Conservation (phyloP, 2,329 filamentous ascomycete species). For the Neopestalotiopsis sp. region DNA sequence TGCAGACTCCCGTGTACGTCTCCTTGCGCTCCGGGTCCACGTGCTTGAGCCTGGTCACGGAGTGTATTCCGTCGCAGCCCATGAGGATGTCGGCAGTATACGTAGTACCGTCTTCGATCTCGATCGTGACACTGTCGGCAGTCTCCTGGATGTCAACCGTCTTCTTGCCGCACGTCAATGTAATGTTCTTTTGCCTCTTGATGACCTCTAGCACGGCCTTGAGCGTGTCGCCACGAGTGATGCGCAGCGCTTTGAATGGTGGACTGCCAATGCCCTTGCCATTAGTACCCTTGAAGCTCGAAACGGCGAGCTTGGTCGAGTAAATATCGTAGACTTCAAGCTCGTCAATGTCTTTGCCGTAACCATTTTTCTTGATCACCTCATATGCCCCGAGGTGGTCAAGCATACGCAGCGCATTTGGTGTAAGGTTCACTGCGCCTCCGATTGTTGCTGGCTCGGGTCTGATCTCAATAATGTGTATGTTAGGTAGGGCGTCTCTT, state of each 20-base stretch:
- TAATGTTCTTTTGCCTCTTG: constrained; percentile 5
- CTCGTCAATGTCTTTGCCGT: constrained; percentile 19
- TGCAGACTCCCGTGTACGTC: constrained; percentile 20
- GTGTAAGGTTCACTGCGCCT: constrained; percentile 19
- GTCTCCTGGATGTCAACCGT: constrained; percentile 17
- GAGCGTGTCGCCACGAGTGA: constrained; percentile 18
- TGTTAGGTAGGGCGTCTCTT: constrained; percentile 9
- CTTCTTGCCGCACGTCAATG: constrained; percentile 16
- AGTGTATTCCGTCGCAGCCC: constrained; percentile 21
- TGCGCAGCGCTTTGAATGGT: constrained; percentile 19
- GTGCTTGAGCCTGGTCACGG: constrained; percentile 13
- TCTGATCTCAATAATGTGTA: constrained; percentile 18
- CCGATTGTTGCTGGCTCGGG: constrained; percentile 19
- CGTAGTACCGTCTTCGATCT: constrained; percentile 6
- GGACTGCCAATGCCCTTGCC: constrained; percentile 18
- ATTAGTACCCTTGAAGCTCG: constrained; percentile 15
- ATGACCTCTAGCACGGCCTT: constrained; percentile 20
- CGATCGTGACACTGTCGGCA: constrained; percentile 10
- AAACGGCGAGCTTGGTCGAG: constrained; percentile 19
- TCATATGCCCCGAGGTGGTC: constrained; percentile 16
- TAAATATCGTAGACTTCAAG: constrained; percentile 18
- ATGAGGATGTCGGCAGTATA: constrained; percentile 16
- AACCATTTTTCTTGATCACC: constrained; percentile 9
- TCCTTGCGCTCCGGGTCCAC: constrained; percentile 17
- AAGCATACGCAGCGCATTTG: constrained; percentile 18